These are phyloP conservation scores for Moesziomyces sp. DNA, from an alignment of 1,284 basidiomycete genomes.

Conservation along the genomic window DNA sequence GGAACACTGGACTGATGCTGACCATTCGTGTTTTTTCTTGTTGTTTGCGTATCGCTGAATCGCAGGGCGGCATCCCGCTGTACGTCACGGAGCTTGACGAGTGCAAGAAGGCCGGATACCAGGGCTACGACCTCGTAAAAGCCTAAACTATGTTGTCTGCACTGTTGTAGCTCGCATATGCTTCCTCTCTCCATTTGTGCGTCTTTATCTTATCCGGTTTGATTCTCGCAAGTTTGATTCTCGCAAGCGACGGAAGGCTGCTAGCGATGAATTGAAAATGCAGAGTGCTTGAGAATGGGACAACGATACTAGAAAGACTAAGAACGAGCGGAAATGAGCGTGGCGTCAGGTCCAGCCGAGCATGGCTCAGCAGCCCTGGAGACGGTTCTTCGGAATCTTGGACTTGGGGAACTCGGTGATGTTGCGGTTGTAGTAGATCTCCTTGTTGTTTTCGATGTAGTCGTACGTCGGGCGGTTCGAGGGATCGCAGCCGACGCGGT, in stretches of 20 bases:
- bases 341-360: too few species aligned
- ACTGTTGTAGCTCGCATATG: too few species aligned
- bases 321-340: too few species aligned
- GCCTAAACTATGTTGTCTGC: neutral
- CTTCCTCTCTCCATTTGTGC: too few species aligned
- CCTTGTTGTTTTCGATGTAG: constrained; percentile 64
- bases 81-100: constrained; percentile 49
- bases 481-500: constrained; percentile 65
- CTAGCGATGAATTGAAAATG: neutral
- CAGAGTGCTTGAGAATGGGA: neutral
- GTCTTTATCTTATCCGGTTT: neutral
- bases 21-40: neutral
- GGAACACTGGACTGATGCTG: neutral
- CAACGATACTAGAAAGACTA: neutral
- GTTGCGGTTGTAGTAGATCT: constrained; percentile 65
- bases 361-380: constrained; percentile 33
- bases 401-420: constrained; percentile 46
- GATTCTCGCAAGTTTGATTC: neutral
- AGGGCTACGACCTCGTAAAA: constrained; percentile 35
- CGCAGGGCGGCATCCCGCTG: constrained; percentile 44
- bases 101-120: constrained; percentile 31
- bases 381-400: constrained; percentile 40
- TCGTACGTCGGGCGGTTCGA: constrained; percentile 60
- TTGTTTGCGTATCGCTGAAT: neutral
- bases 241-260: too few species aligned